Percentiles rank a stretch among this genome's conserved stretches.
phyloP scores from a whole-genome alignment of 192 early-diverging fungal genomes.

The Umbelopsis vinacea region DNA sequence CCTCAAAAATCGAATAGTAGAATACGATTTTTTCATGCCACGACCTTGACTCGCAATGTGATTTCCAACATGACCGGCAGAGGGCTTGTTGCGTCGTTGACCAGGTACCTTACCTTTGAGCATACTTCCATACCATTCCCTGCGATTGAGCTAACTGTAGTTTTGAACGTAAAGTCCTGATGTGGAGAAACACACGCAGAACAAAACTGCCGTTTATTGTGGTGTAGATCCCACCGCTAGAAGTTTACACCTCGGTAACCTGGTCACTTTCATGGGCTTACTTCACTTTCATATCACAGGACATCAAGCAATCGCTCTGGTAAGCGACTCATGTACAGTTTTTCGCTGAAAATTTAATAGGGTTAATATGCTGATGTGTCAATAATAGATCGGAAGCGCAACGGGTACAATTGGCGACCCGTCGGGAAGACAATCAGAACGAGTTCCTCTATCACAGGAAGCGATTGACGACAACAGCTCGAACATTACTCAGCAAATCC shows the following conservation, averaged over 20 bases:
- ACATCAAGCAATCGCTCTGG: conserved; percentile 82
- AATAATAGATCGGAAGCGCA: conserved; percentile 75
- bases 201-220: conserved; percentile 73
- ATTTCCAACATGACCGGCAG: background rate
- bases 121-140: background rate
- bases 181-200: conserved; percentile 46
- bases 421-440: conserved; percentile 82
- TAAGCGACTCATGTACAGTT: conserved; percentile 39
- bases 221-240: conserved; percentile 94
- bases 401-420: conserved; percentile 95
- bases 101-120: conserved; percentile 3
- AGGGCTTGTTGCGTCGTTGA: conserved; percentile 11
- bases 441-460: conserved; percentile 63
- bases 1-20: background rate
- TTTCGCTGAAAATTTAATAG: background rate
- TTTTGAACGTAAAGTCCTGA: conserved; percentile 42
- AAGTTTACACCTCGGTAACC: conserved; percentile 91
- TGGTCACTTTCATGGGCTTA: conserved; percentile 82
- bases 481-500: conserved; percentile 73
- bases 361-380: background rate
- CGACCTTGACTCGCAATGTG: background rate
- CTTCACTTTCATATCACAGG: conserved; percentile 86
- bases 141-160: no score
- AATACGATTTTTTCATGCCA: background rate
- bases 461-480: conserved; percentile 65